These are phyloP conservation scores for Aureobasidium lini DNA, from an alignment of 2,329 filamentous ascomycete genomes.

Conservation along the genomic window DNA sequence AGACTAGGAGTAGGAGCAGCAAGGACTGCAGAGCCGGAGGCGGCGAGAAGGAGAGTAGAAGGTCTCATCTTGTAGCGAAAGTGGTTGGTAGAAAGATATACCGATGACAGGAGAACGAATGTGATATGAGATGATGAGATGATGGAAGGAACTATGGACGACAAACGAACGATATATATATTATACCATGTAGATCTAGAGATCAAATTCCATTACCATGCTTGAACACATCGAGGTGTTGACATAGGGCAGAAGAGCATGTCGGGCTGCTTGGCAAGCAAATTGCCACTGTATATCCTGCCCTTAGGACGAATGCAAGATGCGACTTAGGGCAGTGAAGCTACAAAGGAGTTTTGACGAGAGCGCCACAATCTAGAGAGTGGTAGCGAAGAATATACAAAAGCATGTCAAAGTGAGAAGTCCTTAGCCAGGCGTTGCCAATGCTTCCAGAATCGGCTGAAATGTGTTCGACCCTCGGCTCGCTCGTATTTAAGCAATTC, in stretches of 20 bases:
- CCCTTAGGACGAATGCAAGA: not conserved
- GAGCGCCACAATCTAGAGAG: not conserved
- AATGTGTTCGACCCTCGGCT: not conserved
- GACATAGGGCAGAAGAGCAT: conserved; percentile 3
- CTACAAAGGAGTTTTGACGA: not conserved
- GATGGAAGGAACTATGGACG: not conserved
- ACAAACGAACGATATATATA: not conserved
- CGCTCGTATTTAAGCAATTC: not conserved
- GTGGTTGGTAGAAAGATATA: not conserved
- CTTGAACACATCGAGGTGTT: not conserved
- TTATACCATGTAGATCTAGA: not conserved
- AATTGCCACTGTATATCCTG: not conserved
- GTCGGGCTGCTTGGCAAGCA: not conserved
- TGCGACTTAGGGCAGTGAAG: not conserved
- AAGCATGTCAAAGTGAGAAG: not conserved
- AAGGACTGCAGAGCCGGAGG: conserved; percentile 12
- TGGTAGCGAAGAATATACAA: not conserved
- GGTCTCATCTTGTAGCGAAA: not conserved
- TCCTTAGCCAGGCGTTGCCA: not conserved
- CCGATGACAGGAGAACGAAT: not conserved
- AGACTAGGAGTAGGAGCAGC: conserved; percentile 6
- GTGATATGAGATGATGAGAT: not conserved
- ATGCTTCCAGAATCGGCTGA: not conserved
- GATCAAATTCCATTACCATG: not conserved
- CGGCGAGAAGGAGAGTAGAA: conserved; percentile 7